A percentile compares a stretch with the other conserved stretches of the same genome.
Conservation (phyloP, 306 rosid species). For the Quercus cerris region DNA sequence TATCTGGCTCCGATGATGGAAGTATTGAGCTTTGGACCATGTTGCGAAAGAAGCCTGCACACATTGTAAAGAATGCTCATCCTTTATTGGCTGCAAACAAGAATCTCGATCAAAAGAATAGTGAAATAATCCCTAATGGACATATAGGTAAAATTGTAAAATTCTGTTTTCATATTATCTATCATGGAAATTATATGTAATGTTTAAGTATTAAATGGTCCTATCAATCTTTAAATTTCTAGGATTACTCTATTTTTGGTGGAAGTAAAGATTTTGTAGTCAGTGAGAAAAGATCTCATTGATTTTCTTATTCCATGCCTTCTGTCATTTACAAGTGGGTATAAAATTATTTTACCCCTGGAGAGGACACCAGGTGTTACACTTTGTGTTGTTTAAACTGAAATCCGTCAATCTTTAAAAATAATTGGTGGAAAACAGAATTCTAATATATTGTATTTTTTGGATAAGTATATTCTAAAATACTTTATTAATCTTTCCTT, state of each 20-base stretch:
- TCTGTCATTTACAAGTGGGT: background rate
- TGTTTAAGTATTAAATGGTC: background rate
- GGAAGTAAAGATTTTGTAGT: too few relatives aligned
- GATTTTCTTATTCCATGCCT: background rate
- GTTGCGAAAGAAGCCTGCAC: conserved; percentile 76
- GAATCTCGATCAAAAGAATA: conserved; percentile 38
- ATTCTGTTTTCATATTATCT: background rate
- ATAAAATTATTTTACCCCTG: background rate
- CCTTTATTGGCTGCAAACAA: conserved; percentile 34
- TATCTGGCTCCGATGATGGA: conserved; percentile 91
- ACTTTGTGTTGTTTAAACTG: too few relatives aligned
- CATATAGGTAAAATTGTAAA: conserved; percentile 45
- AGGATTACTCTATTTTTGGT: background rate
- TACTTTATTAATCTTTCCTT: background rate
- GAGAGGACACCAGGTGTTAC: background rate
- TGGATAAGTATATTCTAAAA: background rate
- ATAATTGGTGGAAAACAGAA: too few relatives aligned
- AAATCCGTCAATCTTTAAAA: too few relatives aligned
- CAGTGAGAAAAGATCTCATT: background rate
- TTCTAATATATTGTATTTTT: too few relatives aligned
- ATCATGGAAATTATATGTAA: background rate
- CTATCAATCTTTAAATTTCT: background rate
- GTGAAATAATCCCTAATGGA: conserved; percentile 57
- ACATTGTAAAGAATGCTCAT: conserved; percentile 79
- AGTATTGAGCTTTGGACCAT: conserved; percentile 79